Base-by-base conservation (phyloP, 495 filamentous ascomycete genomes). In the Penicillium lividum region DNA sequence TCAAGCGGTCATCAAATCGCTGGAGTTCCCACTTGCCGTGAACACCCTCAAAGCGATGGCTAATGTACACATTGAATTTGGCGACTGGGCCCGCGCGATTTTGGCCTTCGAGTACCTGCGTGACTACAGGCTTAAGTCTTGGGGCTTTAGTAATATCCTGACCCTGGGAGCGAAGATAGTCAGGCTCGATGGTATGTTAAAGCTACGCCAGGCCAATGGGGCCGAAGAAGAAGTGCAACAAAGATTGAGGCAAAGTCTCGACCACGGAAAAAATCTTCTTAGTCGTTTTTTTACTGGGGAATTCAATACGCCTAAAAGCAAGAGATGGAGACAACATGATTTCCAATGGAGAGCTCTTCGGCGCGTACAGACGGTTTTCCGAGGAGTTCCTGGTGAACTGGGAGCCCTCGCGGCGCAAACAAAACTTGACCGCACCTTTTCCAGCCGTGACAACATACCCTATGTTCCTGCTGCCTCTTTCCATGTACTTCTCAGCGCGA, bases 21-120 rank as follows among this genome's bases (percentile, higher is more conserved):
- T 82, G 43, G 45, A 56, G 7, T 51, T 64, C 7, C 80, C 79
- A 47, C 57, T 82, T 16, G 70, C 77, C 5, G 53, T 66, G 30
- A 75, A 78, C 52, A 75, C 80, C 28, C 62, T 85, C 5, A 82
- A 77, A 29, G 70, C 81, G 1, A 61, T 87, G 10, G 54, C 84
- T 28, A 77, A 78, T 53, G 76, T 73, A 53, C 77, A 84, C 36
- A 74, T 88, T 11, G 46, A 66, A 13, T 64, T 74, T 36, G 66
- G 66, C 8, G 68, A 77, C 28, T 86, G 83, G 82, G 68, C 76
- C 7, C 70, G 75, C 33, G 82, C 76, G 10, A 59, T 72, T 33
- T 46, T 73, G 13, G 75, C 80, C 44, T 68, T 84, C 5, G 54
- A 75, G 29, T 74, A 78, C 57, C 53, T 82, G 11, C 67, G 73